Base-by-base conservation (phyloP, 2,329 filamentous ascomycete genomes). In the Teratosphaeriaceae sp. region DNA sequence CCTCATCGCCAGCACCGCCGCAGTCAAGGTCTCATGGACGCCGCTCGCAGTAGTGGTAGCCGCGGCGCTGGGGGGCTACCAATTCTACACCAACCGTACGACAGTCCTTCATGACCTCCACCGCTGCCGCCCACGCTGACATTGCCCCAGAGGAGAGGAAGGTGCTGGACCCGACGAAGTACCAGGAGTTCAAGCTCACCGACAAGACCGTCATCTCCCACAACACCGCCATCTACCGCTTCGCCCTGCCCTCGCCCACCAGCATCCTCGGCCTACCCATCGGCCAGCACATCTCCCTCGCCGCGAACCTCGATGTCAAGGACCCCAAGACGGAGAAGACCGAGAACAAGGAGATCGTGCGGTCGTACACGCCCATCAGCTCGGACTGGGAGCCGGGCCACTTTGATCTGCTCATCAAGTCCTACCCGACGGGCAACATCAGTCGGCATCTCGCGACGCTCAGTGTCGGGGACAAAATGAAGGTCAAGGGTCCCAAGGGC, bases 191-290 rank as follows among this genome's bases (percentile, higher is more conserved):
- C 63, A 83, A 87, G 65, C 82, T 98, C 57, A 83, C 85, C 67
- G 87, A 97, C 69, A 97, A 96, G 79, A 97, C 84, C 12, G 78
- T 94, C 53, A 83, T 97, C 60, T 95, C 90, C 23, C 92, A 97
- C 79, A 98, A 98, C 75, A 90, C 94, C 47, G 89, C 90, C 67
- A 95, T 98, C 85, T 98, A 97, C 76, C 88, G 92, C 61, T 96
- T 97, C 73, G 76, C 78, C 52, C 85, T 98, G 30, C 89, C 89
- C 44, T 75, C 75, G 40, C 71, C 82, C 30, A 83, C 74, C 57
- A 79, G 85, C 55, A 88, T 96, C 65, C 86, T 97, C 60, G 92
- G 92, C 61, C 85, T 97, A 33, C 90, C 92, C 54, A 97, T 97
- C 72, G 92, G 92, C 63, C 92, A 98, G 73, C 92, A 98, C 75